A percentile compares a stretch with the other conserved stretches of the same genome.
These are phyloP conservation scores for Fusarium pilosicola DNA, from an alignment of 2,329 filamentous ascomycete genomes.

Conservation along the genomic window DNA sequence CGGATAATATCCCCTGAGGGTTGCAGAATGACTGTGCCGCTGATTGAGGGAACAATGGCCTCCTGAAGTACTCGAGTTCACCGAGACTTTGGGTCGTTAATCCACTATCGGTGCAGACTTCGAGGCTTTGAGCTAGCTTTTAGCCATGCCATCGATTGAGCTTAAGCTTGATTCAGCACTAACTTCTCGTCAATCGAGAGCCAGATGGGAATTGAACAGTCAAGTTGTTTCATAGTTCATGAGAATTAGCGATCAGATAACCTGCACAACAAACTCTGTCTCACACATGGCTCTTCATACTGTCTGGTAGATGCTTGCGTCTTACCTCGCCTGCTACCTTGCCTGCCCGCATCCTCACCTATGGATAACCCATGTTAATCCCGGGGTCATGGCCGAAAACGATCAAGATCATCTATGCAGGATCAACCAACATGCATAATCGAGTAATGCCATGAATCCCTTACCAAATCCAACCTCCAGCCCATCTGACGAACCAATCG, in stretches of 20 bases:
- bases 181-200: not conserved
- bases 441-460: not conserved
- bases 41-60: not conserved
- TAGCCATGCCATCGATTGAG: not conserved
- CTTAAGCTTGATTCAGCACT: not conserved
- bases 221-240: rapidly evolving
- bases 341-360: not conserved
- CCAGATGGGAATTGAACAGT: not conserved
- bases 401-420: not conserved
- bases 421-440: not conserved
- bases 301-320: not conserved
- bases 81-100: not conserved
- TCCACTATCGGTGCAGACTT: not conserved
- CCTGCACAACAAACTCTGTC: no score
- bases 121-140: not conserved
- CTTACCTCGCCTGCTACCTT: not conserved
- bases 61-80: not conserved
- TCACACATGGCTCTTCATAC: rapidly evolving
- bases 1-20: not conserved
- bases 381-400: not conserved
- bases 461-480: not conserved
- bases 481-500: not conserved
- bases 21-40: not conserved
- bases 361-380: not conserved
- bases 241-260: not conserved